Conservation (phyloP, 2,329 filamentous ascomycete genomes). For the Venturia carpophila region DNA sequence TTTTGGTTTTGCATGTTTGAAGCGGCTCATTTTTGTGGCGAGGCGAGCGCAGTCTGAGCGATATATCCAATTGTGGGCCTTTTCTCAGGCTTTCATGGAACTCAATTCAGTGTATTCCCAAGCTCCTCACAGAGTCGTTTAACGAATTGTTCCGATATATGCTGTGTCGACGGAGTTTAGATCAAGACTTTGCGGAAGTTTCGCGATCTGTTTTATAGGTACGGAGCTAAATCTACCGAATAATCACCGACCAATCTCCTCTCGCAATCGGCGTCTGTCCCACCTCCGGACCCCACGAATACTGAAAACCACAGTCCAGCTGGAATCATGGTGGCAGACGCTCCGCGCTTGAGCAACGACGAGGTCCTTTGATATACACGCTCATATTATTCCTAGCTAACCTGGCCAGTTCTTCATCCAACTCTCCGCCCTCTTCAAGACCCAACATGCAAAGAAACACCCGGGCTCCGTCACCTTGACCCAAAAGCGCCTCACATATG, state of each 20-base stretch:
- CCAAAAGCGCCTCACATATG: constrained; percentile 57
- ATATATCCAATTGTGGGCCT: background rate
- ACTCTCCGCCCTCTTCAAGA: constrained; percentile 59
- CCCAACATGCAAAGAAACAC: constrained; percentile 55
- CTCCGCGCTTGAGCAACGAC: constrained; percentile 51
- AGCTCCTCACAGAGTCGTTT: background rate
- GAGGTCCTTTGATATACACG: constrained; percentile 39
- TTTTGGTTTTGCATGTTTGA: constrained; percentile 31
- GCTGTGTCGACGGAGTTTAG: background rate
- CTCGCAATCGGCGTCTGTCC: background rate
- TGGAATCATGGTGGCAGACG: constrained; percentile 31
- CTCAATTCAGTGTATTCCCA: background rate
- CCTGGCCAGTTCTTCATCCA: constrained; percentile 62
- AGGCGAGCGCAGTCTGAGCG: background rate
- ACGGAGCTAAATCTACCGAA: background rate
- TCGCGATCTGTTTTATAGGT: too few relatives aligned
- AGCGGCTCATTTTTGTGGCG: constrained; percentile 12
- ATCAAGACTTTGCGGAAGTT: background rate
- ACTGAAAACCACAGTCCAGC: constrained; percentile 23
- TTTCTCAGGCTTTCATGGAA: background rate
- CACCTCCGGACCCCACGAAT: constrained; percentile 22
- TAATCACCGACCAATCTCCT: constrained; percentile 15
- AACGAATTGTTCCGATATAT: background rate
- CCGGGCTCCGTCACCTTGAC: constrained; percentile 64
- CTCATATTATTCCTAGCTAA: constrained; percentile 2